A percentile compares a stretch with the other conserved stretches of the same genome.
These are phyloP conservation scores for Saccharomyces hybrid DNA, from an alignment of 1,139 yeast genomes.

Conservation along the genomic window DNA sequence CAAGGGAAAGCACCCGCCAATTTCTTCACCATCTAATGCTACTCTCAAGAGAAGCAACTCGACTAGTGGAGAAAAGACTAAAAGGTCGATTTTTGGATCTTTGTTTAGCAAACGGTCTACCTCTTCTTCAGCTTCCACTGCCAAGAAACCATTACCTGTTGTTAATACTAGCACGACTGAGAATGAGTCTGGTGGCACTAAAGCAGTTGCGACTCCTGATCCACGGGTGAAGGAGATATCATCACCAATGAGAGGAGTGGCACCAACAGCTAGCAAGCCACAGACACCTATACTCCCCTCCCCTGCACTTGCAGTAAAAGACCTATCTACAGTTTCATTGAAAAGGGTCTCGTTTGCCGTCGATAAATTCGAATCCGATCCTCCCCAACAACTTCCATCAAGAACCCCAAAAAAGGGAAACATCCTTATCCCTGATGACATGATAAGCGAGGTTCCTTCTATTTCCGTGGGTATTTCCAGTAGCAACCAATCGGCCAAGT, in stretches of 20 bases:
- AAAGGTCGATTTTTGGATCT: slow-evolving; percentile 23
- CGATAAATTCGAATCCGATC: slow-evolving; percentile 63
- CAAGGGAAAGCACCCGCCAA: slow-evolving; percentile 7
- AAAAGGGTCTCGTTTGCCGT: slow-evolving; percentile 70
- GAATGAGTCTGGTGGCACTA: neutral
- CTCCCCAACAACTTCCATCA: slow-evolving; percentile 93
- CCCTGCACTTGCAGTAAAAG: neutral
- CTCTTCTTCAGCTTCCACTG: slow-evolving; percentile 2
- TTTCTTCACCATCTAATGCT: slow-evolving; percentile 7
- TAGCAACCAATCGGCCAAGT: slow-evolving; percentile 5
- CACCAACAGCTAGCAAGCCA: slow-evolving; percentile 1
- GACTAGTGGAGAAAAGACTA: slow-evolving; percentile 11
- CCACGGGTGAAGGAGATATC: neutral
- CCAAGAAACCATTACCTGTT: neutral
- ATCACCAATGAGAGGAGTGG: slow-evolving; percentile 1
- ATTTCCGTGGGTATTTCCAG: slow-evolving; percentile 55
- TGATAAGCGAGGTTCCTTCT: slow-evolving; percentile 51
- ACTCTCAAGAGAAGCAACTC: slow-evolving; percentile 12
- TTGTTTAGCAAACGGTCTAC: slow-evolving; percentile 19
- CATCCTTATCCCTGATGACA: slow-evolving; percentile 67
- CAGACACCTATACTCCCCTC: slow-evolving; percentile 3
- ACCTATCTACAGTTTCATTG: slow-evolving; percentile 34
- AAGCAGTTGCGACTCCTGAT: neutral
- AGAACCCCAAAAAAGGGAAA: slow-evolving; percentile 76
- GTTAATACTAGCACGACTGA: neutral